phyloP scores from a whole-genome alignment of 2,329 filamentous ascomycete species.

The Colletotrichum acutatum region DNA sequence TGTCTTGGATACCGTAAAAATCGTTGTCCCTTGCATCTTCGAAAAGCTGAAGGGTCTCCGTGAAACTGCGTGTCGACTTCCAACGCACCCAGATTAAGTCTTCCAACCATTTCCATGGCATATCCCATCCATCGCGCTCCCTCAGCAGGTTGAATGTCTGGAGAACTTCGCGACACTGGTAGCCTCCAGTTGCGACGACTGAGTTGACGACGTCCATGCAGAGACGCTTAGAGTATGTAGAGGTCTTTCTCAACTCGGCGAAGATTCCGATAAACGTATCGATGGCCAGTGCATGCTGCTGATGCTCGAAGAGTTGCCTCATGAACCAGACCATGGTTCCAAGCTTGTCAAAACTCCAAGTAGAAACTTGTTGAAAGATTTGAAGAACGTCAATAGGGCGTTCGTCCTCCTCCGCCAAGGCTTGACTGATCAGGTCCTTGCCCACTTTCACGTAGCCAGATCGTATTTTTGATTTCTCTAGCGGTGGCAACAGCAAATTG shows the following conservation, averaged over 20 bases:
- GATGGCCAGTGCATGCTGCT: slow-evolving; percentile 21
- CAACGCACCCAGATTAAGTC: slow-evolving; percentile 9
- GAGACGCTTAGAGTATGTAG: slow-evolving; percentile 7
- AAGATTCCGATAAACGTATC: slow-evolving; percentile 28
- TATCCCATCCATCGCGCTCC: slow-evolving; percentile 13
- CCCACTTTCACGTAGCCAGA: slow-evolving; percentile 13
- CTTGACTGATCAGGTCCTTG: slow-evolving; percentile 6
- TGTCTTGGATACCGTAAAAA: slow-evolving; percentile 27
- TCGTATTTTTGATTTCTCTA: neutral
- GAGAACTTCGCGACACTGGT: slow-evolving; percentile 22
- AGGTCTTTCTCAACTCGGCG: neutral
- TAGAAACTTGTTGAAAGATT: slow-evolving; percentile 12
- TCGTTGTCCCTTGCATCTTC: slow-evolving; percentile 5
- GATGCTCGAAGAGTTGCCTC: neutral
- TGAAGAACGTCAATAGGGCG: neutral
- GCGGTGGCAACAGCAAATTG: slow-evolving; percentile 9
- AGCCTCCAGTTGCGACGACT: slow-evolving; percentile 14
- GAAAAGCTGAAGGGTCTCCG: slow-evolving; percentile 4
- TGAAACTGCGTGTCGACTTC: slow-evolving; percentile 13
- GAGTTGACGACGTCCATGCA: slow-evolving; percentile 15
- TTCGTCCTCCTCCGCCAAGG: neutral
- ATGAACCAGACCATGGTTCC: slow-evolving; percentile 19
- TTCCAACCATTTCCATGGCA: slow-evolving; percentile 8
- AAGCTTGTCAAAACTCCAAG: neutral
- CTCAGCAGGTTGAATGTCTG: slow-evolving; percentile 8